These are phyloP conservation scores for Vigna nakashimae DNA, from an alignment of 306 rosid genomes.

Conservation along the genomic window DNA sequence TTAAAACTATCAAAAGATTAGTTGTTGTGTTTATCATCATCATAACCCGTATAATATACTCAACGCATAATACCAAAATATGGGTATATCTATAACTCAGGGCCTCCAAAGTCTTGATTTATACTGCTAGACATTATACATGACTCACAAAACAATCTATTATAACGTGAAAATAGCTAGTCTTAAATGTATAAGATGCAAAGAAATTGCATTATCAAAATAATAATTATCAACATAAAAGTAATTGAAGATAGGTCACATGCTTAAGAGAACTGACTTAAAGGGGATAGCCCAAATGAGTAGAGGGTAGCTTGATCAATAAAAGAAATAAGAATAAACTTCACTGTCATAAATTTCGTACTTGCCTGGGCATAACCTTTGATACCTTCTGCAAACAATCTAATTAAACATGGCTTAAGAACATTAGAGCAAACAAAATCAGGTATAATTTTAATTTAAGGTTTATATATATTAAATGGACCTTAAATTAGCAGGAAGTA, in stretches of 20 bases:
- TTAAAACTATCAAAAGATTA: not conserved
- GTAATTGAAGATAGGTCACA: not conserved
- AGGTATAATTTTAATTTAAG: not conserved
- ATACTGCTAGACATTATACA: not conserved
- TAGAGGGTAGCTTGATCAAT: not conserved
- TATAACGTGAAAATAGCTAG: not conserved
- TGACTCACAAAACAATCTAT: conserved; percentile 13
- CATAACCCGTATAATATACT: not conserved
- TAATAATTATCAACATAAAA: not conserved
- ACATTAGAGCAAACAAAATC: not conserved
- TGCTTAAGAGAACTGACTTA: not conserved
- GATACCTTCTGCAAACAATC: not conserved
- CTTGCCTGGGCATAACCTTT: not conserved
- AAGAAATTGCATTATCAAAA: not conserved
- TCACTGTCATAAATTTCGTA: not conserved
- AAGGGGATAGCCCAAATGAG: conserved; percentile 5
- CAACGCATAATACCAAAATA: not conserved
- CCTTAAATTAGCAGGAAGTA: not conserved
- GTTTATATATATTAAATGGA: not conserved
- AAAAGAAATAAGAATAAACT: conserved; percentile 3
- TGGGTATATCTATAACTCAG: not conserved
- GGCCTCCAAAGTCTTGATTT: not conserved
- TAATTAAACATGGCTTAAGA: not conserved
- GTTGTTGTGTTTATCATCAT: not conserved
- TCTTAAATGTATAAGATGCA: not conserved